Evolutionary conservation across 2,329 filamentous ascomycete species (phyloP).

Genomic region (Trichoderma sp.): DNA sequence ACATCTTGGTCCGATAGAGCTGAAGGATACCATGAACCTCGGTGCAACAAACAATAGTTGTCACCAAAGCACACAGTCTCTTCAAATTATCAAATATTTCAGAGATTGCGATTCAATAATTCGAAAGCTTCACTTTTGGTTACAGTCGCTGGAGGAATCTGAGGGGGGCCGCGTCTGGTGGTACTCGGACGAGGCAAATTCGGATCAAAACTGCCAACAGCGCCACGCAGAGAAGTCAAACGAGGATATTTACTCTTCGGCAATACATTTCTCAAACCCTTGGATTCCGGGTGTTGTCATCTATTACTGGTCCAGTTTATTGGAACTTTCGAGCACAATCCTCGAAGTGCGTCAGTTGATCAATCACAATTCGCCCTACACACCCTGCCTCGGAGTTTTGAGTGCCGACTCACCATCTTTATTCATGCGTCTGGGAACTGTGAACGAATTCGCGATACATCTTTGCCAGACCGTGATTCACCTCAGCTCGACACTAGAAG

Average conservation of each 20-base stretch:
- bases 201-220: not conserved
- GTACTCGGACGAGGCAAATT: not conserved
- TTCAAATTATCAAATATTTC: not conserved
- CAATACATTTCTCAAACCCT: not conserved
- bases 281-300: not conserved
- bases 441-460: not conserved
- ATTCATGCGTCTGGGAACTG: not conserved
- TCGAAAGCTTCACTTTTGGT: not conserved
- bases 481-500: not conserved
- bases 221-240: not conserved
- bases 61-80: not conserved
- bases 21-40: not conserved
- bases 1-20: no score
- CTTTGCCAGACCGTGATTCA: not conserved
- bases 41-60: rapidly evolving
- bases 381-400: not conserved
- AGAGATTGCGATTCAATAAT: not conserved
- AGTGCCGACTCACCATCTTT: not conserved
- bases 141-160: not conserved
- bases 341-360: not conserved
- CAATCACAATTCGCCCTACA: not conserved
- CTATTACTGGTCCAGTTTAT: not conserved
- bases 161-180: not conserved
- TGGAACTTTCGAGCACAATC: not conserved
- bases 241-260: not conserved